These are phyloP conservation scores for Alisma plantagoaquatica DNA, from an alignment of 106 monocot genomes.

Conservation along the genomic window DNA sequence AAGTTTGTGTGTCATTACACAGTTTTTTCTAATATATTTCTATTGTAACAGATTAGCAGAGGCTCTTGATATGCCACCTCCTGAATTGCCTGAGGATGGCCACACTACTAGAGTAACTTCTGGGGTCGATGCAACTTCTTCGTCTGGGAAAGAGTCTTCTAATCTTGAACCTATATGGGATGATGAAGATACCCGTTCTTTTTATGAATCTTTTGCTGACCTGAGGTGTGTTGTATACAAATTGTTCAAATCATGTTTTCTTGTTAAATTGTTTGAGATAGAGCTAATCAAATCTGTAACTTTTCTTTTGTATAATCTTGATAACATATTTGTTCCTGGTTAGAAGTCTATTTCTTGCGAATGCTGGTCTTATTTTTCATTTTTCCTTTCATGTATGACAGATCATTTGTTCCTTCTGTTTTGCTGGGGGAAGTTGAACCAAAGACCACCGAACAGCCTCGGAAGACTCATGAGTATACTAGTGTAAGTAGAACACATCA, in stretches of 20 bases:
- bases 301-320: no score
- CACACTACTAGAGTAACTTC: conserved; percentile 85
- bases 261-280: no score
- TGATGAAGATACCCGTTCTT: conserved; percentile 89
- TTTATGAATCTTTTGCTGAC: conserved; percentile 97
- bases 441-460: conserved; percentile 51
- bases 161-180: conserved; percentile 90
- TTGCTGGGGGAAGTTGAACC: conserved; percentile 89
- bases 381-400: conserved; percentile 14
- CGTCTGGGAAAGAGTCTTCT: conserved; percentile 60
- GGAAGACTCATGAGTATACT: conserved; percentile 36
- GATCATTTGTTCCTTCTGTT: conserved; percentile 98
- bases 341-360: no score
- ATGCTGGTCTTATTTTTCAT: no score
- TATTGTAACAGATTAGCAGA: conserved; percentile 68
- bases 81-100: conserved; percentile 93
- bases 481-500: background rate
- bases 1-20: no score
- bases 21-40: no score
- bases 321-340: no score
- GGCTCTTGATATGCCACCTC: conserved; percentile 91
- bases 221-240: conserved; percentile 83
- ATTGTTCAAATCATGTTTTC: no score
- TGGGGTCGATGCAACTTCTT: conserved; percentile 53
- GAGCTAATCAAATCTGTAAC: no score